Conservation (phyloP, 1,284 basidiomycete genomes). For the Tilletiopsis washingtonensis region DNA sequence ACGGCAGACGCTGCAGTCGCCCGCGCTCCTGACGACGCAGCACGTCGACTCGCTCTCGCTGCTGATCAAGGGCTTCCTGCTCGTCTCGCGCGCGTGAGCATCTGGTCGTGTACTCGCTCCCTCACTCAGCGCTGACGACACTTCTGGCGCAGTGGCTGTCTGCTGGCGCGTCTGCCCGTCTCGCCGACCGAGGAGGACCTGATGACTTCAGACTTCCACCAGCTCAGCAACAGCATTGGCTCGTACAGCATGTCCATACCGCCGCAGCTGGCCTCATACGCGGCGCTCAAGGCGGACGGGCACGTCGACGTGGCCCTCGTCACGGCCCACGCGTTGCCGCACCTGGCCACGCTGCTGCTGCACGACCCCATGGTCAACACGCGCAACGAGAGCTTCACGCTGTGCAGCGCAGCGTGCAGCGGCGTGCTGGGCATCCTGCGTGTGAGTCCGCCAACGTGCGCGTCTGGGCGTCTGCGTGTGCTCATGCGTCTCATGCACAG, state of each 20-base stretch:
- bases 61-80: constrained; percentile 24
- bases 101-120: too few species aligned
- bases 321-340: constrained; percentile 17
- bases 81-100: too few species aligned
- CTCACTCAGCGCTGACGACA: too few species aligned
- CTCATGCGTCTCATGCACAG: neutral
- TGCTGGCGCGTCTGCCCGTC: neutral
- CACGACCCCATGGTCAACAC: constrained; percentile 21
- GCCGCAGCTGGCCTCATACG: constrained; percentile 16
- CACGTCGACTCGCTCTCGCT: constrained; percentile 21
- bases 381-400: neutral
- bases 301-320: constrained; percentile 23
- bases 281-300: constrained; percentile 17
- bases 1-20: constrained; percentile 24
- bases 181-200: constrained; percentile 14
- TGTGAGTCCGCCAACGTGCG: constrained; percentile 3
- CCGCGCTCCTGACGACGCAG: constrained; percentile 19
- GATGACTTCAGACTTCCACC: constrained; percentile 18
- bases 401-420: constrained; percentile 1
- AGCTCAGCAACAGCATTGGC: constrained; percentile 13
- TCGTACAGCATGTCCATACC: constrained; percentile 20
- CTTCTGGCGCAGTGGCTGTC: neutral
- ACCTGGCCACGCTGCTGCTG: constrained; percentile 19
- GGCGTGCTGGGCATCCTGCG: constrained; percentile 3
- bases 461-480: too few species aligned